Conservation (phyloP, 768 basidiomycete genomes). For the Amanita subjunquillea region DNA sequence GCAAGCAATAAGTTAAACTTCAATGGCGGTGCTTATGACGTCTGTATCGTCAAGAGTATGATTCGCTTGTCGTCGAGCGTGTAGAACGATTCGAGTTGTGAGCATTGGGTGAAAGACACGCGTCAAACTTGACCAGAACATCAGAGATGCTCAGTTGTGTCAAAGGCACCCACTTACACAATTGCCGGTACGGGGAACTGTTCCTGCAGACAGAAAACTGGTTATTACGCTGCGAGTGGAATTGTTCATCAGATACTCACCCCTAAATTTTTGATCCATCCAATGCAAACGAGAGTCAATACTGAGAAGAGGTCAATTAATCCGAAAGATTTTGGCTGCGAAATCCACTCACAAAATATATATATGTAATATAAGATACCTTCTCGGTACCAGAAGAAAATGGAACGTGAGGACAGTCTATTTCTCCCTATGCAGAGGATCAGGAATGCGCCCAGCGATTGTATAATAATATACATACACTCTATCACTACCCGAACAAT, state of each 20-base stretch:
- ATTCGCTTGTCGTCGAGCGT: background rate
- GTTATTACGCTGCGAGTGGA: background rate
- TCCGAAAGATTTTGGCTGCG: background rate
- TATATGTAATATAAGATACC: slow-evolving; percentile 3
- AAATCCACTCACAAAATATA: background rate
- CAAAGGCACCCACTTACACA: background rate
- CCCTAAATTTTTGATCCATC: background rate
- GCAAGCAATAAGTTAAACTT: background rate
- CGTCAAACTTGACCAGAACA: background rate
- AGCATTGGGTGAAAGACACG: slow-evolving; percentile 1
- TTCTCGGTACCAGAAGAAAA: background rate
- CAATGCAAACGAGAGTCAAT: background rate
- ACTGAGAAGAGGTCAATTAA: background rate
- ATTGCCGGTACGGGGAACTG: background rate
- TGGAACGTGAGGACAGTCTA: background rate
- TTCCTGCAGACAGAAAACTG: background rate
- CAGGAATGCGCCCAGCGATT: background rate
- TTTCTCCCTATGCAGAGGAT: background rate
- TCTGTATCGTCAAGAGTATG: background rate
- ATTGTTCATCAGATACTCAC: background rate
- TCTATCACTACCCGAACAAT: background rate
- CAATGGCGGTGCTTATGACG: background rate
- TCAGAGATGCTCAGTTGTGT: background rate
- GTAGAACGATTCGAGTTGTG: slow-evolving; percentile 1
- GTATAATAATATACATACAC: background rate